A percentile compares a stretch with the other conserved stretches of the same genome.
Conservation (phyloP, 2,329 filamentous ascomycete genomes). For the Dryadomyces quercus-mongolicae region DNA sequence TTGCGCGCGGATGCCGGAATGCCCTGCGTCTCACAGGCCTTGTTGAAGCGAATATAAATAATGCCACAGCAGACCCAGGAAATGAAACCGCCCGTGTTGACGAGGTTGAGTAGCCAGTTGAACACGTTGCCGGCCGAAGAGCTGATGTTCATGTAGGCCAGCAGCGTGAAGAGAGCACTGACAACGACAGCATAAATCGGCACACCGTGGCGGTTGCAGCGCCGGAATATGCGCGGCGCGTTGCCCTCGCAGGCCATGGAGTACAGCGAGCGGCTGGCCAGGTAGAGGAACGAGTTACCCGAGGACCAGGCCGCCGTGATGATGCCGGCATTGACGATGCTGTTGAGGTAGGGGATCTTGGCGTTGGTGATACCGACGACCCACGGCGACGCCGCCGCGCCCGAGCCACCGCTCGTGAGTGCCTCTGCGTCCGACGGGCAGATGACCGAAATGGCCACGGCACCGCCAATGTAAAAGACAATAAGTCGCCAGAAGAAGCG, state of each 20-base stretch:
- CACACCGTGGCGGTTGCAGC: conserved; percentile 36
- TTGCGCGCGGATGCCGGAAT: conserved; percentile 39
- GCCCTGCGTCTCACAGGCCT: conserved; percentile 52
- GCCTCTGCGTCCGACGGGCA: conserved; percentile 17
- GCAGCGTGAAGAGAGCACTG: conserved; percentile 29
- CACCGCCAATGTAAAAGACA: conserved; percentile 19
- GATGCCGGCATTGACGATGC: conserved; percentile 65
- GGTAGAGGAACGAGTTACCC: conserved; percentile 51
- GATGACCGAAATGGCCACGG: conserved; percentile 18
- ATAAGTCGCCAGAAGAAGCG: conserved; percentile 37
- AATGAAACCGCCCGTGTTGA: conserved; percentile 57
- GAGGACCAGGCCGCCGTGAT: conserved; percentile 60
- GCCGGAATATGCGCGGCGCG: conserved; percentile 41
- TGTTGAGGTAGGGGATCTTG: conserved; percentile 53
- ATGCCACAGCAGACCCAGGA: conserved; percentile 55
- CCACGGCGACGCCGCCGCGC: conserved; percentile 40
- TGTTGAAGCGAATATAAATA: conserved; percentile 57
- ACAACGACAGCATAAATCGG: conserved; percentile 45
- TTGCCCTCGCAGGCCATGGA: conserved; percentile 46
- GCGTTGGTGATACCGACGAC: conserved; percentile 62
- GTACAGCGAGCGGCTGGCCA: conserved; percentile 46
- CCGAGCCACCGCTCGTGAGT: conserved; percentile 21
- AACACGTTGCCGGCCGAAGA: conserved; percentile 14
- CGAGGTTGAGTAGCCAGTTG: conserved; percentile 28
- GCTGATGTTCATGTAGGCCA: conserved; percentile 38